Conservation (phyloP, 2,329 filamentous ascomycete genomes). For the Colletotrichum zoysiae region DNA sequence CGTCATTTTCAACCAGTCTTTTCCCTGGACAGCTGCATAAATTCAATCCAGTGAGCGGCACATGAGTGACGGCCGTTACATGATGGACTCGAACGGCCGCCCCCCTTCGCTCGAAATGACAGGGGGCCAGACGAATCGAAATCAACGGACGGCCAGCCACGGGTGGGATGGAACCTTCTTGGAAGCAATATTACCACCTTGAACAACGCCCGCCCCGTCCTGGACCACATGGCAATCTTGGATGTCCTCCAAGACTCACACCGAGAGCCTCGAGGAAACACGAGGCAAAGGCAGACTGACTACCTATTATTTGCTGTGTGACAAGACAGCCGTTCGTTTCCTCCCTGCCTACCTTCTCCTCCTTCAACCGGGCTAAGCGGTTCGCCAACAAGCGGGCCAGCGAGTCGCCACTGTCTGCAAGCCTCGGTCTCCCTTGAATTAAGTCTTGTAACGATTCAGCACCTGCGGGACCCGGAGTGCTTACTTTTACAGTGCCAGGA, state of each 20-base stretch:
- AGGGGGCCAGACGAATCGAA: slow-evolving; percentile 8
- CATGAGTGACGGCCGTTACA: slow-evolving; percentile 12
- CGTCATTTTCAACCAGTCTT: slow-evolving; percentile 17
- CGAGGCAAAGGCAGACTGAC: slow-evolving; percentile 7
- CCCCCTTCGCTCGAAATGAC: slow-evolving; percentile 9
- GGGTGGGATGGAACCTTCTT: slow-evolving; percentile 39
- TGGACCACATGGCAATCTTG: slow-evolving; percentile 40
- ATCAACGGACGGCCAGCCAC: slow-evolving; percentile 21
- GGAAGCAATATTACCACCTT: slow-evolving; percentile 41
- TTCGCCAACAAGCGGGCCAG: slow-evolving; percentile 1
- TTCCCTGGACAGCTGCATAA: neutral
- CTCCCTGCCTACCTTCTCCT: neutral
- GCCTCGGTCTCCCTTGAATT: slow-evolving; percentile 11
- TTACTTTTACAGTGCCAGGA: slow-evolving; percentile 22
- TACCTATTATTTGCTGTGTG: slow-evolving; percentile 11
- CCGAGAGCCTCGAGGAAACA: neutral
- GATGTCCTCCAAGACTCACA: slow-evolving; percentile 25
- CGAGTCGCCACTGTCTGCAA: slow-evolving; percentile 3
- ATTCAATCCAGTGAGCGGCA: slow-evolving; percentile 14
- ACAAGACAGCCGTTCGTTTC: slow-evolving; percentile 5
- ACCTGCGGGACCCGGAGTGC: neutral
- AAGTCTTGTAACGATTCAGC: slow-evolving; percentile 11
- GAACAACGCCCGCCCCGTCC: slow-evolving; percentile 19
- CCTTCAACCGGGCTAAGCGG: neutral
- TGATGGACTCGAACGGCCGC: neutral